Conservation (phyloP, 1,284 basidiomycete species). For the Cerioporus squamosus region DNA sequence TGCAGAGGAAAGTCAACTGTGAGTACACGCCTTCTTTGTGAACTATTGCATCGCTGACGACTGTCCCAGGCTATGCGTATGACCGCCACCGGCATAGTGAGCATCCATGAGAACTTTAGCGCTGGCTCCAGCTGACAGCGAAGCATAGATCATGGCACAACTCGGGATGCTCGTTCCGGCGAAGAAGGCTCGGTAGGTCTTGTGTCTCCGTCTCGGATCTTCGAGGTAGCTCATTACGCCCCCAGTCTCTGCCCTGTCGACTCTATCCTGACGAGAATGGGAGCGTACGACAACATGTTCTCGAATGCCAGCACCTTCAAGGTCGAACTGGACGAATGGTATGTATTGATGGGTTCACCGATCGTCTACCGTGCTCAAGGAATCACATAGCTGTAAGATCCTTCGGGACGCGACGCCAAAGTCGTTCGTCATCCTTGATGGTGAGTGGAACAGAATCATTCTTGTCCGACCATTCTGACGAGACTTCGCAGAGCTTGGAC, state of each 20-base stretch:
- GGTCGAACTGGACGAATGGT: constrained; percentile 96
- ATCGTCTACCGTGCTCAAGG: background rate
- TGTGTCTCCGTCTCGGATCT: background rate
- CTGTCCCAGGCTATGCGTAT: constrained; percentile 80
- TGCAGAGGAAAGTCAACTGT: constrained; percentile 85
- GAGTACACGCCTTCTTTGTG: constrained; percentile 30
- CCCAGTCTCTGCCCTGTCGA: constrained; percentile 87
- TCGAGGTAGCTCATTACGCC: constrained; percentile 4
- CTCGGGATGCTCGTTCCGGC: constrained; percentile 98
- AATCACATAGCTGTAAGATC: constrained; percentile 76
- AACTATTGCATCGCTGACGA: background rate
- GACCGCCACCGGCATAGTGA: constrained; percentile 90
- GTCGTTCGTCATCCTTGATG: constrained; percentile 94
- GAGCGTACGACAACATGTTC: constrained; percentile 98
- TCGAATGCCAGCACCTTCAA: constrained; percentile 95
- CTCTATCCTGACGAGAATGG: constrained; percentile 96
- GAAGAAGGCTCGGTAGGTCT: constrained; percentile 67
- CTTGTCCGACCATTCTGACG: constrained; percentile 8
- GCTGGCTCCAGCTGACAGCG: background rate
- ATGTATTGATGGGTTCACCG: constrained; percentile 13
- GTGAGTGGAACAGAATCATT: constrained; percentile 41
- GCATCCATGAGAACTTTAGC: constrained; percentile 24
- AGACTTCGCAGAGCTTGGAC: constrained; percentile 72
- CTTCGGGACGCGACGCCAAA: constrained; percentile 89
- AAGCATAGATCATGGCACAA: constrained; percentile 89